Evolutionary conservation across 2,329 filamentous ascomycete species (phyloP), one percentile per base, ranked within the genome.

Genomic region (Clonostachys rhizophaga): DNA sequence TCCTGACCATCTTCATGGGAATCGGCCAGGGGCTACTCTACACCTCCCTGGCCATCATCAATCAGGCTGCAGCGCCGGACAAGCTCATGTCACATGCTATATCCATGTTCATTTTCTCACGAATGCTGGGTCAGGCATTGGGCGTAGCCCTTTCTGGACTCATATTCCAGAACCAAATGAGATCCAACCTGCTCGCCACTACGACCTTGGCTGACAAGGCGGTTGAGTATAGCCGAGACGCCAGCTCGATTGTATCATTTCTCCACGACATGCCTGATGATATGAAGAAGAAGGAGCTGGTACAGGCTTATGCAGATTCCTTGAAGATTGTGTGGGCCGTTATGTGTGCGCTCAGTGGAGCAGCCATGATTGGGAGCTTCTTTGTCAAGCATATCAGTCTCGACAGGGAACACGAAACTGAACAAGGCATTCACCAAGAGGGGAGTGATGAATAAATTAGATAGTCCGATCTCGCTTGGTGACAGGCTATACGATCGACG

Each of bases 81-180:
- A 55, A 60, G 10, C 63, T 66, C 1, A 54, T 59, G 0, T 65
- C 67, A 0, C 66, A 65, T 1, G 61, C 61, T 0, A 67, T 66
- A 17, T 73, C 65, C 59, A 54, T 57, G 0, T 78, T 76, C 47
- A 61, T 72, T 36, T 39, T 39, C 36, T n/a, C 36, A 18, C 65
- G 74, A 6, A 64, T 58, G 5, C 65, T 78, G 7, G 75, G 74
- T 0, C 52, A 59, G 7, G 64, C 72, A 4, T 68, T 75, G 54
- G 72, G 74, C 5, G 66, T 76, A 2, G 64, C 71, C 0, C 65
- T 79, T 6, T 68, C 69, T 0, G 65, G 65, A 0, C 55, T 62
- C 1, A 62, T 74, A n/a, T 74, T 75, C 54, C 64, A 66, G 45
- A 47, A 42, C 34, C 44, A 39, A 18, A 39, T 39, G 36, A n/a